Evolutionary conservation across 208 protist species (phyloP), one percentile per base, ranked within the genome.

Genomic region (Herpetomonas tarakana): DNA sequence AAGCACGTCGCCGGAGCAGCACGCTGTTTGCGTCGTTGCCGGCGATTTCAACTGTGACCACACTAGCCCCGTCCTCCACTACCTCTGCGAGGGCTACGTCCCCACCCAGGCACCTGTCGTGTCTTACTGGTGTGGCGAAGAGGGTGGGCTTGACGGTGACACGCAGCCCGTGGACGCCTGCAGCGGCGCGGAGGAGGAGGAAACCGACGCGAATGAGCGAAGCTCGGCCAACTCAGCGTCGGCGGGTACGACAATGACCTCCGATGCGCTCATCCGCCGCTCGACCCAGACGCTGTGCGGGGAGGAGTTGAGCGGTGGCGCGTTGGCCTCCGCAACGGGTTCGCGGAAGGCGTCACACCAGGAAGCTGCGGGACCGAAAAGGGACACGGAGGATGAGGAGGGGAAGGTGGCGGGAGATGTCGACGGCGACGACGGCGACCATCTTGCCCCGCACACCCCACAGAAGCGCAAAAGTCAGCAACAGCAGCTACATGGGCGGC

Each of bases 1-100:
- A n/a, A n/a, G n/a, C n/a, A n/a, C n/a, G n/a, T n/a, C n/a, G n/a
- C n/a, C n/a, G n/a, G n/a, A n/a, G n/a, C 31, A 31, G 3, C 49
- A 39, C 7, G 78, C 90, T 11, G 71, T 70, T 1, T 78, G 78
- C 45, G 58, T 94, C 49, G 65, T 94, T 41, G 81, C 68, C 12
- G 89, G 89, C 24, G 89, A 95, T 71, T 90, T 93, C 55, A 95
- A 95, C 65, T 64, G 78, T 1, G 85, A 95, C n/a, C 71, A 66
- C 27, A 78, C 28, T 38, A 67, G 72, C 3, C 60, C 83, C 1
- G 68, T 77, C 1, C 57, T 89, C 44, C 55, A 61, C 28, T 95
- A 87, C 55, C 28, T 88, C 18, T 44, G 73, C 39, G 68, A 35
- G 0, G 80, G 81, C 3, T 38, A 30, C 1, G 63, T 82, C 3